Conservation (phyloP, 2,329 filamentous ascomycete species). For the Neonectria coccinea region DNA sequence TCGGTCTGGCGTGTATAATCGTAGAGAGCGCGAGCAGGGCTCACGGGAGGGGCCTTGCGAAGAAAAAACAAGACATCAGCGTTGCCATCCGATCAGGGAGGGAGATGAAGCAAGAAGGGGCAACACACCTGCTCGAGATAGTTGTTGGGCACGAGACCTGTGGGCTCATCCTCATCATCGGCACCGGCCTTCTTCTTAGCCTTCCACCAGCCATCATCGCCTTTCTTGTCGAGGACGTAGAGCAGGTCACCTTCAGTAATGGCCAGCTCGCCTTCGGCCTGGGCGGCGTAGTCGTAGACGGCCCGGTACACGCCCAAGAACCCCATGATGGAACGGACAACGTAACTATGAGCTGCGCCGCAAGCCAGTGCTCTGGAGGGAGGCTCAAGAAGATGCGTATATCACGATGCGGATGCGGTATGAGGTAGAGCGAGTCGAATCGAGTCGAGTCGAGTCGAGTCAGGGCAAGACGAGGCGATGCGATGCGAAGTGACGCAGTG, state of each 20-base stretch:
- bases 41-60: conserved; percentile 70
- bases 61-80: conserved; percentile 25
- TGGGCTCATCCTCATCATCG: conserved; percentile 90
- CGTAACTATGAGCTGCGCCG: conserved; percentile 38
- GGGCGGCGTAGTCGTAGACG: conserved; percentile 91
- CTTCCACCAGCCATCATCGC: conserved; percentile 90
- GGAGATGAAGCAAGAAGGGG: neutral
- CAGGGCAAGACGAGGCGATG: conserved; percentile 36
- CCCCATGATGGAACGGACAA: conserved; percentile 71
- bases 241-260: conserved; percentile 89
- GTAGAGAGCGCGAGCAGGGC: conserved; percentile 91
- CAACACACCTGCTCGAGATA: conserved; percentile 86
- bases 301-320: conserved; percentile 93
- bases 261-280: conserved; percentile 85
- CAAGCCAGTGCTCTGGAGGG: conserved; percentile 29
- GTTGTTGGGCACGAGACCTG: conserved; percentile 91
- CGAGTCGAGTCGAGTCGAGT: conserved; percentile 32
- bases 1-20: conserved; percentile 98
- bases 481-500: conserved; percentile 46
- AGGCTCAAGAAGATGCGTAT: conserved; percentile 32
- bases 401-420: conserved; percentile 19
- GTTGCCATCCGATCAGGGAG: conserved; percentile 6
- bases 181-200: conserved; percentile 88
- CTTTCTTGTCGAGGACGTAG: conserved; percentile 86
- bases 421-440: conserved; percentile 16